phyloP scores from a whole-genome alignment of 768 basidiomycete species.

The Suillus paluster region DNA sequence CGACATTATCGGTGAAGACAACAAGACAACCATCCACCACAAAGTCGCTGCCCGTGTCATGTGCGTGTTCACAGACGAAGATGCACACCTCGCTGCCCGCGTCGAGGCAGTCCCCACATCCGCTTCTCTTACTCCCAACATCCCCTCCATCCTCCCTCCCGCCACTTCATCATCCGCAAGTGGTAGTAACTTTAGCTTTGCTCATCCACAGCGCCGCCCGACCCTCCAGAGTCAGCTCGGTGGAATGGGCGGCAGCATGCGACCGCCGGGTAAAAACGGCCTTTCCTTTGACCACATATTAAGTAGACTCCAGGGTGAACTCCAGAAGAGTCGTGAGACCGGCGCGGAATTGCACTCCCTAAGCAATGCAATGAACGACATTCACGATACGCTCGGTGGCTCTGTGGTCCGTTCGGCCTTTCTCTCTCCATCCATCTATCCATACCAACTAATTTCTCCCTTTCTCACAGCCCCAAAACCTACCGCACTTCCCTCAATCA shows the following conservation, averaged over 20 bases:
- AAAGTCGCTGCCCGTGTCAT: conserved; percentile 96
- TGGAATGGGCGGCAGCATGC: conserved; percentile 73
- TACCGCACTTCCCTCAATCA: conserved; percentile 64
- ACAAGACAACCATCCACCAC: conserved; percentile 96
- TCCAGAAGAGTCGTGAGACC: conserved; percentile 95
- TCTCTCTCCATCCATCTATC: conserved; percentile 3
- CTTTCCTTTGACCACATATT: conserved; percentile 93
- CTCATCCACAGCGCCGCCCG: conserved; percentile 54
- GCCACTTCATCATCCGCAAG: conserved; percentile 40
- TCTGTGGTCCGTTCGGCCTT: conserved; percentile 57
- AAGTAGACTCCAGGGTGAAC: conserved; percentile 85
- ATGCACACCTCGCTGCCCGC: conserved; percentile 74
- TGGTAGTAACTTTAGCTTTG: conserved; percentile 46
- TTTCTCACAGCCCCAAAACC: conserved; percentile 54
- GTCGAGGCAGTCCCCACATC: conserved; percentile 67
- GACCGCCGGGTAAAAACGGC: conserved; percentile 80
- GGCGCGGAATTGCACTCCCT: conserved; percentile 83
- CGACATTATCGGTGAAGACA: conserved; percentile 98
- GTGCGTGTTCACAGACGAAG: conserved; percentile 86
- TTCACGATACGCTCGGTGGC: conserved; percentile 90
- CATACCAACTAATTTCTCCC: conserved; percentile 11
- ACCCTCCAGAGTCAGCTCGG: conserved; percentile 71
- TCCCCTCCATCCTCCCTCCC: conserved; percentile 21
- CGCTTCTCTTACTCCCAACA: conserved; percentile 21
- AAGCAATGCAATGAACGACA: conserved; percentile 82